phyloP scores from a whole-genome alignment of 495 filamentous ascomycete species.

The Penicillium angulare region DNA sequence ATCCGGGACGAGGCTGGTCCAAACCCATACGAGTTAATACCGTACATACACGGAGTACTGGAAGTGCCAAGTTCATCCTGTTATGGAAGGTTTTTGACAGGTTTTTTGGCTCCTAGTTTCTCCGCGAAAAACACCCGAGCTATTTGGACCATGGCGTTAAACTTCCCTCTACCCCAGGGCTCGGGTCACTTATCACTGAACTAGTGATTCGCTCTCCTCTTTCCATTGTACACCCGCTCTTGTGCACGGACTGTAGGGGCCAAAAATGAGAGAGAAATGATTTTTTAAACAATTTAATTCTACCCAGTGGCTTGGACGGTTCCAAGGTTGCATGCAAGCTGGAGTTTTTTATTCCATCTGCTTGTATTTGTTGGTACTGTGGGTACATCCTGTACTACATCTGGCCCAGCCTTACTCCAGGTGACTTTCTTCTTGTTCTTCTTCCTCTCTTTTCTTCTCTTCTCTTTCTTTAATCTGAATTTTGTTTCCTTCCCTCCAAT shows the following conservation, averaged over 20 bases:
- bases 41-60: too few species aligned
- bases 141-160: conserved; percentile 3
- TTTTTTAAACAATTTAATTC: too few species aligned
- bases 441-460: conserved; percentile 1
- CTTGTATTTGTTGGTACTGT: too few species aligned
- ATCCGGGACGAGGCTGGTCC: too few species aligned
- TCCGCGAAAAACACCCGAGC: too few species aligned
- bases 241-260: neutral
- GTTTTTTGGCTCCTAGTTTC: too few species aligned
- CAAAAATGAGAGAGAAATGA: neutral
- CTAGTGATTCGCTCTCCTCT: neutral
- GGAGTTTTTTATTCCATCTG: too few species aligned
- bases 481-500: neutral
- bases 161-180: conserved; percentile 6
- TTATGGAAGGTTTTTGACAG: too few species aligned
- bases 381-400: too few species aligned
- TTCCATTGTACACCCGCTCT: neutral
- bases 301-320: neutral
- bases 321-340: neutral
- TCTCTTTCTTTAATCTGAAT: neutral
- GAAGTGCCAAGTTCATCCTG: too few species aligned
- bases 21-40: too few species aligned
- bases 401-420: too few species aligned
- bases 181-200: neutral
- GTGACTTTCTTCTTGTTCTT: neutral